Evolutionary conservation across 306 rosid species (phyloP), one percentile per base, ranked within the genome.

Genomic region (Styphnolobium japonicum): DNA sequence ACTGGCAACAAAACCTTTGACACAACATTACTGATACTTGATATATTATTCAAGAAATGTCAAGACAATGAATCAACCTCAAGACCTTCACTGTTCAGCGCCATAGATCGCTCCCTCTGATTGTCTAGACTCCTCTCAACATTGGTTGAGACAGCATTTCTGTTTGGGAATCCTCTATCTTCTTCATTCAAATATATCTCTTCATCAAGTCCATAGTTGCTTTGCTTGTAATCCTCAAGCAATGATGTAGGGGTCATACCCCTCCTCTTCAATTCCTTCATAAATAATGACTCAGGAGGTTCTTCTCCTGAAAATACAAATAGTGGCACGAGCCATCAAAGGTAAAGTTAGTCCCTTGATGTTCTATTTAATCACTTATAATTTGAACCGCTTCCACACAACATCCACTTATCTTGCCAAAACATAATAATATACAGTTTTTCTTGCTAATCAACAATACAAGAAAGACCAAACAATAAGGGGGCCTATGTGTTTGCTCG

Each of bases 61-160:
- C 18, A 72, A 60, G 71, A 23, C 57, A 72, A 80, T n/a, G 72
- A 39, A 27, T 81, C 81, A 86, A 95, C 99, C 99, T 95, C 98
- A 23, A 95, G 96, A 84, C 99, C 99, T 91, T 95, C 98, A 25
- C 99, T 95, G 92, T 95, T 95, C 75, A 93, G 81, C 21, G 83
- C 89, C 99, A 93, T 89, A 40, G 99, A 95, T 56, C 93, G 89
- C 81, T 95, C 99, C 85, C 94, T 89, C 67, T 95, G 99, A 89
- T 92, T 91, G 5, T 89, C 85, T 18, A 95, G 83, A 81, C 89
- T 87, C 76, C 85, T 92, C 87, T 91, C 91, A 31, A 95, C 60
- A 80, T 92, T 83, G 14, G 92, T 93, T 18, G 96, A 91, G 74
- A 95, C 94, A 0, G 91, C 81, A 73, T 87, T 95, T 85, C 96